Percentiles rank a stretch among this genome's conserved stretches.
Conservation (phyloP, 2,329 filamentous ascomycete genomes). For the Bertia moriformis region DNA sequence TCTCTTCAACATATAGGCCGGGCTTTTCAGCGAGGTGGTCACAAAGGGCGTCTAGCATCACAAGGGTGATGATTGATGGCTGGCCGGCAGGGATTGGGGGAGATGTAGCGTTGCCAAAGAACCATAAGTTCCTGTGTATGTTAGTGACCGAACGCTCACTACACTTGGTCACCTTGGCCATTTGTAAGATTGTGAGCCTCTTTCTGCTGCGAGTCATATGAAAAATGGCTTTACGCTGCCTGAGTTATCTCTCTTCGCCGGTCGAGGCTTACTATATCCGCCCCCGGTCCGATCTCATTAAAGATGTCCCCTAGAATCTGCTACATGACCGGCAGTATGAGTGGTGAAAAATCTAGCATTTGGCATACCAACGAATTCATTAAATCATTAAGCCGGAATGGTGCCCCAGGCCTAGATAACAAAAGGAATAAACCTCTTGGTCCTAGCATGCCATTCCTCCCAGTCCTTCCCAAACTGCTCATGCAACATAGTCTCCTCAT, state of each 20-base stretch:
- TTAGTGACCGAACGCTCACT: slow-evolving; percentile 6
- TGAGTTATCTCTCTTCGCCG: no score
- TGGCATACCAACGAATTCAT: no score
- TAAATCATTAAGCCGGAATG: no score
- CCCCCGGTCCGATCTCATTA: no score
- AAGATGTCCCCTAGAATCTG: no score
- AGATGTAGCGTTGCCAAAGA: slow-evolving; percentile 5
- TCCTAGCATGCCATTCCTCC: slow-evolving; percentile 29
- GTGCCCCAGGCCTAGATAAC: no score
- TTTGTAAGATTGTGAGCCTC: slow-evolving; percentile 6
- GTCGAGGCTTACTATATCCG: no score
- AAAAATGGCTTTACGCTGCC: slow-evolving; percentile 6
- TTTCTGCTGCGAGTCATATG: slow-evolving; percentile 6
- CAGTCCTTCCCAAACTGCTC: slow-evolving; percentile 29
- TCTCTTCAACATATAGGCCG: slow-evolving; percentile 3
- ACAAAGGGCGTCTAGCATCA: not conserved
- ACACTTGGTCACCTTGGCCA: slow-evolving; percentile 6
- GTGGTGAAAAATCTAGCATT: no score
- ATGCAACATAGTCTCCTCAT: slow-evolving; percentile 35
- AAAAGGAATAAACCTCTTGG: slow-evolving; percentile 34
- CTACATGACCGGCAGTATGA: no score
- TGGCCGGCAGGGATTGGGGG: not conserved
- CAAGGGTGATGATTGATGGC: not conserved
- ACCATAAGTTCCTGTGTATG: slow-evolving; percentile 5
- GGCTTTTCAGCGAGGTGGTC: not conserved